phyloP scores from a whole-genome alignment of 2,329 filamentous ascomycete species.

The Xylaria multiplex region DNA sequence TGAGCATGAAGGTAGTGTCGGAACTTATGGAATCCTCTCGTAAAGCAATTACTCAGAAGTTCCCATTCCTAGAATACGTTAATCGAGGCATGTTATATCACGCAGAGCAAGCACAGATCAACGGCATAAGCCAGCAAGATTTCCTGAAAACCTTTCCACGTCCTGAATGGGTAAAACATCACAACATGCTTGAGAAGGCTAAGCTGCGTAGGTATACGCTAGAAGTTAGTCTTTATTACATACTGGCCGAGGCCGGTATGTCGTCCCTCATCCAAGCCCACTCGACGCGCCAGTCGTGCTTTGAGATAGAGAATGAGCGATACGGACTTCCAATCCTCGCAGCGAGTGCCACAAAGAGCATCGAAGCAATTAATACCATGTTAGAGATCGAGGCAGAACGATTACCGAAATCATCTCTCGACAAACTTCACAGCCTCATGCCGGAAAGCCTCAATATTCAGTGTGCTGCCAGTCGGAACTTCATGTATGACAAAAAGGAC shows the following conservation, averaged over 20 bases:
- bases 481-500: not conserved
- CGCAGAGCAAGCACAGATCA: constrained; percentile 27
- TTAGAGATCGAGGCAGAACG: constrained; percentile 22
- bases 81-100: constrained; percentile 31
- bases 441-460: not conserved
- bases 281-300: constrained; percentile 10
- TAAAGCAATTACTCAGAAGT: not conserved
- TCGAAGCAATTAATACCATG: constrained; percentile 8
- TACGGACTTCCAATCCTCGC: constrained; percentile 24
- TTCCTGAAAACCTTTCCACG: constrained; percentile 19
- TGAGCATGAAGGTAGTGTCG: constrained; percentile 1
- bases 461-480: not conserved
- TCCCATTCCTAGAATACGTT: constrained; percentile 39
- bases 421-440: not conserved
- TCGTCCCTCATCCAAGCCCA: constrained; percentile 8
- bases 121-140: not conserved
- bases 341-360: constrained; percentile 16
- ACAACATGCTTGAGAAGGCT: not conserved
- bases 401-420: not conserved
- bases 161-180: constrained; percentile 9
- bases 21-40: not conserved
- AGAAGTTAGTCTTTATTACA: constrained; percentile 25
- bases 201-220: constrained; percentile 7
- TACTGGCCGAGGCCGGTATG: constrained; percentile 18
- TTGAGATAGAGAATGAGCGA: constrained; percentile 16